Evolutionary conservation across 495 filamentous ascomycete species (phyloP), one percentile per base, ranked within the genome.

Genomic region (Recurvomyces mirabilis): DNA sequence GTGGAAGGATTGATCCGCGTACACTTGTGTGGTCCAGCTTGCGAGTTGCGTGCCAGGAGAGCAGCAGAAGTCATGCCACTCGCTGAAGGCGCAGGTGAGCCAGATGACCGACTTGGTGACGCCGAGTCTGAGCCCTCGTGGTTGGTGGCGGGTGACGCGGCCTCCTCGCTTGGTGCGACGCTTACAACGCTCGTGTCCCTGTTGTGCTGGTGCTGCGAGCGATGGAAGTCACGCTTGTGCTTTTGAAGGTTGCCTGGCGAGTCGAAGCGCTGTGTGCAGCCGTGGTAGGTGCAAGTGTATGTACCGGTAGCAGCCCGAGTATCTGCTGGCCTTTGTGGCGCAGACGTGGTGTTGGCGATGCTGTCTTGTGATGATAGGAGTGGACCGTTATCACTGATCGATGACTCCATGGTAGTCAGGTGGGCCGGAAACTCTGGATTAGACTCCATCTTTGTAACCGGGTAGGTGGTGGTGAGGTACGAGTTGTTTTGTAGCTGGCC

Each of bases 211-310:
- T 36, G 54, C 32, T 53, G 49, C 51, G 47, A 53, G 55, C 93
- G 78, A 60, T 98, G 91, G 2, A 77, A 84, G 59, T 98, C 93
- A 17, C 87, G 81, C 68, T 94, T 94, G 69, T 98, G 91, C 63
- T 87, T 89, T 60, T 95, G 86, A 19, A 98, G 74, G 59, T 87
- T 80, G 19, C 76, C 71, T 10, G 85, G 82, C 5, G 84, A 82
- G 44, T 93, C 83, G 58, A 98, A 98, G 43, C 91, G 84, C 43
- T 76, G 72, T 0, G 80, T 79, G 60, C 91, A 98, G 36, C 85
- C 84, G 60, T 88, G 86, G 54, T 94, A 93, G 12, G 86, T 93
- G 62, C 93, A 98, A 15, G 86, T 87, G 70, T 95, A 98, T 1
- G 86, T 93, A 11, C 89, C 91, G 22, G 78, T 72, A 53, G 89